Conservation (phyloP, 2,329 filamentous ascomycete species). For the Metarhizium anisopliae region DNA sequence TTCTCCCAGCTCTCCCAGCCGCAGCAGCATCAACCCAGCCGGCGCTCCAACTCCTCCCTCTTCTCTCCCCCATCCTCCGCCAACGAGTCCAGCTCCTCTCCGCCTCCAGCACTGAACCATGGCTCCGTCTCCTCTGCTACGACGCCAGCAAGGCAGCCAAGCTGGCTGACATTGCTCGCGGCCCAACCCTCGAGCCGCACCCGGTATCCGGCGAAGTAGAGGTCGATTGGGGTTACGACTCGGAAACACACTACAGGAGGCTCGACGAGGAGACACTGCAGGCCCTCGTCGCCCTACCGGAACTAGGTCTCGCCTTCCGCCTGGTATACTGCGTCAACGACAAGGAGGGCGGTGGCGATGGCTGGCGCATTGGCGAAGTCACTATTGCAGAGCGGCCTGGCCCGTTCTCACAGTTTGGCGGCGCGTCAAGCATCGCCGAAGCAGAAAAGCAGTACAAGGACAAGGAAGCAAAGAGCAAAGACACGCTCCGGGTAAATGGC, state of each 20-base stretch:
- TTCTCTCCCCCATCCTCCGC: slow-evolving; percentile 56
- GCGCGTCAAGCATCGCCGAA: slow-evolving; percentile 41
- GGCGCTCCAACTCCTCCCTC: slow-evolving; percentile 45
- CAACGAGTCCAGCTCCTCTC: slow-evolving; percentile 60
- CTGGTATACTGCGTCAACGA: slow-evolving; percentile 64
- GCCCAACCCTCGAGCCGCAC: slow-evolving; percentile 65
- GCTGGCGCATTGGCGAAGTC: slow-evolving; percentile 67
- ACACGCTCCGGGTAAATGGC: slow-evolving; percentile 9
- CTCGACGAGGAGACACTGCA: slow-evolving; percentile 70
- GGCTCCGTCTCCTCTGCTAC: slow-evolving; percentile 67
- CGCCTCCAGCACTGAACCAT: slow-evolving; percentile 50
- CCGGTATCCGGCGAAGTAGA: slow-evolving; percentile 74
- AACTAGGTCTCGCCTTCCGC: slow-evolving; percentile 54
- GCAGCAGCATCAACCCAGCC: slow-evolving; percentile 50
- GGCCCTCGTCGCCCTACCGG: slow-evolving; percentile 50
- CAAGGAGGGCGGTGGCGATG: slow-evolving; percentile 48
- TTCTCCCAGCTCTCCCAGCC: slow-evolving; percentile 51
- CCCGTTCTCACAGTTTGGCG: slow-evolving; percentile 46
- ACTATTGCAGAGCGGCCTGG: slow-evolving; percentile 47
- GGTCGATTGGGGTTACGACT: slow-evolving; percentile 58
- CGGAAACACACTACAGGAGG: slow-evolving; percentile 54
- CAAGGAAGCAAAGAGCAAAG: slow-evolving; percentile 16
- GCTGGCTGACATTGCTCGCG: slow-evolving; percentile 52
- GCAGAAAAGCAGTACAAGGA: slow-evolving; percentile 49
- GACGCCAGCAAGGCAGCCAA: slow-evolving; percentile 45